Conservation (phyloP, 1,284 basidiomycete species). For the Ustilago xerochloae region DNA sequence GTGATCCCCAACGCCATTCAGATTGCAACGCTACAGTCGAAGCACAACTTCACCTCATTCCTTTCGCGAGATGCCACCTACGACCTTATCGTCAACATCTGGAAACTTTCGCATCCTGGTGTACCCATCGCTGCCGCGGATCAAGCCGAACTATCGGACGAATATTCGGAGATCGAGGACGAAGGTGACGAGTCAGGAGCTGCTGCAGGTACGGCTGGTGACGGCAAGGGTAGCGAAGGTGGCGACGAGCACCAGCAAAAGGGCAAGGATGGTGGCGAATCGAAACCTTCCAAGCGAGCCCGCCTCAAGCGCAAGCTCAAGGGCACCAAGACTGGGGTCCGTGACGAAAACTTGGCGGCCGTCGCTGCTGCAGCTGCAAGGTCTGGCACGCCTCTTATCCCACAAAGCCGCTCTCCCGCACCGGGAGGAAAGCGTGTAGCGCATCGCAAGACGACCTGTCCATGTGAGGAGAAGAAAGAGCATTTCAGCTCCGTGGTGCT, state of each 20-base stretch:
- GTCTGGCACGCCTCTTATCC: conserved; percentile 40
- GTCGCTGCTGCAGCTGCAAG: conserved; percentile 40
- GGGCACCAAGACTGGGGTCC: conserved; percentile 46
- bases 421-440: conserved; percentile 47
- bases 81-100: conserved; percentile 96
- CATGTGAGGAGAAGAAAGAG: conserved; percentile 77
- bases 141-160: conserved; percentile 55
- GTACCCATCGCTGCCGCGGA: conserved; percentile 71
- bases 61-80: conserved; percentile 94
- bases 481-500: conserved; percentile 82
- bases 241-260: conserved; percentile 23
- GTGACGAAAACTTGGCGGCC: conserved; percentile 43
- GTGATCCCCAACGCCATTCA: conserved; percentile 98
- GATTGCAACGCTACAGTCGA: conserved; percentile 79
- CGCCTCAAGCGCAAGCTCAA: conserved; percentile 56
- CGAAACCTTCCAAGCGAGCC: conserved; percentile 54
- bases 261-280: conserved; percentile 23
- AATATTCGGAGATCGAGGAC: conserved; percentile 50
- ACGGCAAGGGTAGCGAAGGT: conserved; percentile 22
- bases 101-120: conserved; percentile 87
- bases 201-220: conserved; percentile 21
- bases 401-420: conserved; percentile 34
- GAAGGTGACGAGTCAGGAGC: conserved; percentile 23
- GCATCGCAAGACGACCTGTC: conserved; percentile 76
- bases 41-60: conserved; percentile 94